These are phyloP conservation scores for Grigorovia transvaalensis DNA, from an alignment of 805 yeast genomes.

Conservation along the genomic window DNA sequence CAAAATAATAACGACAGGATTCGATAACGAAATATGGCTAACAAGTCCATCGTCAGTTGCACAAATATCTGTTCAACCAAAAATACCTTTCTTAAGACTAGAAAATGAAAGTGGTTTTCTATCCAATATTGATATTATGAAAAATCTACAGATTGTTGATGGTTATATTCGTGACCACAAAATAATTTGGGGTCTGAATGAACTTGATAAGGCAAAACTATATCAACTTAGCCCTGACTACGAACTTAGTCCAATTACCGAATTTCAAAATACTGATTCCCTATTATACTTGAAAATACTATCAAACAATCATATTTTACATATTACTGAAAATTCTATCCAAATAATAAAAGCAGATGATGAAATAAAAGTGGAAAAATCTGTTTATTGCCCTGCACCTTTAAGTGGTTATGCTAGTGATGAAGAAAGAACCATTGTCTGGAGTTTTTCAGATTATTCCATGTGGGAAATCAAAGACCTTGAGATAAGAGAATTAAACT, in stretches of 20 bases:
- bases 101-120: neutral
- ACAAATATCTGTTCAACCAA: neutral
- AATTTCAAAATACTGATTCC: neutral
- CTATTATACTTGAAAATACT: neutral
- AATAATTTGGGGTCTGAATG: neutral
- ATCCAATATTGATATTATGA: neutral
- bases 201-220: neutral
- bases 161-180: neutral
- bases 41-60: constrained; percentile 1
- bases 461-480: neutral
- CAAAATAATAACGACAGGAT: neutral
- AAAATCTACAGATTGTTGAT: neutral
- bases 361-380: no score
- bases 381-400: neutral
- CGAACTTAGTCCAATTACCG: neutral
- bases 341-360: neutral
- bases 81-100: neutral
- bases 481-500: neutral
- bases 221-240: neutral
- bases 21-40: constrained; percentile 1
- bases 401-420: neutral
- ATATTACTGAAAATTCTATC: neutral
- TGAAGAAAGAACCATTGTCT: neutral
- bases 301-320: neutral
- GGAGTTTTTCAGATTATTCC: neutral